Evolutionary conservation across 1,284 basidiomycete species (phyloP).

Genomic region (Ceratobasidium sp.): DNA sequence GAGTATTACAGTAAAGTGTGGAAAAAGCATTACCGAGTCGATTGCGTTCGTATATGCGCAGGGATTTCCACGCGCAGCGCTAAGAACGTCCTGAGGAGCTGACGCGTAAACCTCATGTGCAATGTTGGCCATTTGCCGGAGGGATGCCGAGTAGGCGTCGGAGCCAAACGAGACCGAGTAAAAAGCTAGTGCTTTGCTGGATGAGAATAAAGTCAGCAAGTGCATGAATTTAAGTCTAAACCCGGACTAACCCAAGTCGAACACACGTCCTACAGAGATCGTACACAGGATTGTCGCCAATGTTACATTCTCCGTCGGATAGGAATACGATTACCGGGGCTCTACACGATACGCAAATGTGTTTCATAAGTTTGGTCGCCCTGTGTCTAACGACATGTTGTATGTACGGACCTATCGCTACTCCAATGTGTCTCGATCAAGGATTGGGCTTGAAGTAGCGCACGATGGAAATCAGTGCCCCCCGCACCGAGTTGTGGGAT

Average conservation of each 20-base stretch:
- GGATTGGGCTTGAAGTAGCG: conserved; percentile 59
- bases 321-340: conserved; percentile 71
- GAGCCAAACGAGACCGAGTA: conserved; percentile 71
- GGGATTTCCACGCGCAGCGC: conserved; percentile 55
- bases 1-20: background rate
- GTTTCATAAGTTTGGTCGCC: background rate
- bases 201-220: background rate
- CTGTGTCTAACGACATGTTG: background rate
- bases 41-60: conserved; percentile 68
- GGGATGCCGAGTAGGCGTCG: conserved; percentile 53
- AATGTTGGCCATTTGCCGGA: conserved; percentile 68
- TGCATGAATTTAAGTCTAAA: background rate
- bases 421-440: conserved; percentile 68
- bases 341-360: conserved; percentile 54
- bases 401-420: conserved; percentile 63
- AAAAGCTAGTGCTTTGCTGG: conserved; percentile 69
- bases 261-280: conserved; percentile 64
- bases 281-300: conserved; percentile 62
- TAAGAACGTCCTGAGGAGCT: conserved; percentile 63
- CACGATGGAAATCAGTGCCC: conserved; percentile 66
- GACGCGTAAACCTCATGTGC: conserved; percentile 65
- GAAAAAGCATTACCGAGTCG: conserved; percentile 60
- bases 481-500: conserved; percentile 57
- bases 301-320: conserved; percentile 68
- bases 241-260: conserved; percentile 62